phyloP scores from a whole-genome alignment of 805 yeast genomes.

The Pichia pseudocactophila region DNA sequence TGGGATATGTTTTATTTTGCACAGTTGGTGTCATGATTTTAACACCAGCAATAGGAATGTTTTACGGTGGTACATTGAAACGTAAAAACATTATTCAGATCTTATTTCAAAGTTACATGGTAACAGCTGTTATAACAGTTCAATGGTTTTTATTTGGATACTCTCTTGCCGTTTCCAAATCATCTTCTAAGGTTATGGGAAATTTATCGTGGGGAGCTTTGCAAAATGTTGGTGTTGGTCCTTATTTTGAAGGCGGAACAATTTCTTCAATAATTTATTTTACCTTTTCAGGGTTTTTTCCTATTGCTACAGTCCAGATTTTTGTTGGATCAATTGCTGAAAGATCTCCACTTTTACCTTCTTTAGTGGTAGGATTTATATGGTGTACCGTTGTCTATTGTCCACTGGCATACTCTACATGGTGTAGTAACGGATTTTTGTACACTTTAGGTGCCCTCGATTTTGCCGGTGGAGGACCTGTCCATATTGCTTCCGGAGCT shows the following conservation, averaged over 20 bases:
- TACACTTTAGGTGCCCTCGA: slow-evolving; percentile 35
- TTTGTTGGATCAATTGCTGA: slow-evolving; percentile 39
- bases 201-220: slow-evolving; percentile 34
- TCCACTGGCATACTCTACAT: slow-evolving; percentile 39
- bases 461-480: slow-evolving; percentile 45
- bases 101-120: slow-evolving; percentile 36
- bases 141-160: slow-evolving; percentile 41
- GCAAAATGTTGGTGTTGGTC: slow-evolving; percentile 31
- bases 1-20: slow-evolving; percentile 41
- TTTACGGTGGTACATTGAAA: slow-evolving; percentile 35
- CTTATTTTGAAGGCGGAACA: slow-evolving; percentile 36
- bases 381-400: slow-evolving; percentile 38
- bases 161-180: slow-evolving; percentile 33
- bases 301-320: slow-evolving; percentile 42
- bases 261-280: slow-evolving; percentile 40
- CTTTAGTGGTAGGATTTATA: slow-evolving; percentile 31
- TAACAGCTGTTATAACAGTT: slow-evolving; percentile 30
- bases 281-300: slow-evolving; percentile 36
- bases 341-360: slow-evolving; percentile 34
- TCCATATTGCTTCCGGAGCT: slow-evolving; percentile 37
- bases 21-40: slow-evolving; percentile 40
- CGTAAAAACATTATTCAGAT: slow-evolving; percentile 37
- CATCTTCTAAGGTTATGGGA: slow-evolving; percentile 27
- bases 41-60: slow-evolving; percentile 38
- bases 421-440: slow-evolving; percentile 39